Percentiles rank a stretch among this genome's conserved stretches.
Evolutionary conservation across 2,329 filamentous ascomycete genomes (phyloP).

Genomic region (Thelonectria rubi): DNA sequence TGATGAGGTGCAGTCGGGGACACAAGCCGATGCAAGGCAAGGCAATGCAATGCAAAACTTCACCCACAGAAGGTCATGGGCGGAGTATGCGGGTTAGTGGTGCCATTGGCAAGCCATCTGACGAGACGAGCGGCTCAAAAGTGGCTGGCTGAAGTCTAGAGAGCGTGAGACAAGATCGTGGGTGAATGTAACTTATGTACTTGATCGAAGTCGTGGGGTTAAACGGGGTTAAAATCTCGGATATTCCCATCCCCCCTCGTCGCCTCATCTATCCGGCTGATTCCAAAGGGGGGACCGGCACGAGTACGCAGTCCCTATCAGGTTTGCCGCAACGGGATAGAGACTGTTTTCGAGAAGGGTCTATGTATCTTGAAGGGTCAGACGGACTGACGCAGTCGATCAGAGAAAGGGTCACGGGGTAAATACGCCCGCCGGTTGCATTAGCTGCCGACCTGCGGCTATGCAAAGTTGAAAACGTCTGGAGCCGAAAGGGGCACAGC

Average conservation of each 20-base stretch:
- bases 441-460: slow-evolving; percentile 6
- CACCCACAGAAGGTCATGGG: slow-evolving; percentile 26
- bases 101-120: slow-evolving; percentile 34
- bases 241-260: slow-evolving; percentile 20
- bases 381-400: slow-evolving; percentile 28
- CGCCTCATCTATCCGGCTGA: slow-evolving; percentile 26
- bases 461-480: slow-evolving; percentile 7
- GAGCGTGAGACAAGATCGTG: slow-evolving; percentile 6
- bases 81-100: slow-evolving; percentile 32
- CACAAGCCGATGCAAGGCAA: slow-evolving; percentile 19
- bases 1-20: slow-evolving; percentile 26
- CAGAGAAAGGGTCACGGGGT: slow-evolving; percentile 26
- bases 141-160: slow-evolving; percentile 16
- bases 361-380: slow-evolving; percentile 17
- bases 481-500: slow-evolving; percentile 19
- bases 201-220: too few species aligned
- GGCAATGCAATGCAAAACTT: slow-evolving; percentile 31
- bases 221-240: slow-evolving; percentile 32
- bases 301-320: slow-evolving; percentile 13
- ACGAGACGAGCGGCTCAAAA: slow-evolving; percentile 25
- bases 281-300: slow-evolving; percentile 27
- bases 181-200: not conserved
- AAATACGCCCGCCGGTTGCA: slow-evolving; percentile 13
- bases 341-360: slow-evolving; percentile 23
- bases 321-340: slow-evolving; percentile 31